Conservation (phyloP, 768 basidiomycete genomes). For the Termitomyces sp. region DNA sequence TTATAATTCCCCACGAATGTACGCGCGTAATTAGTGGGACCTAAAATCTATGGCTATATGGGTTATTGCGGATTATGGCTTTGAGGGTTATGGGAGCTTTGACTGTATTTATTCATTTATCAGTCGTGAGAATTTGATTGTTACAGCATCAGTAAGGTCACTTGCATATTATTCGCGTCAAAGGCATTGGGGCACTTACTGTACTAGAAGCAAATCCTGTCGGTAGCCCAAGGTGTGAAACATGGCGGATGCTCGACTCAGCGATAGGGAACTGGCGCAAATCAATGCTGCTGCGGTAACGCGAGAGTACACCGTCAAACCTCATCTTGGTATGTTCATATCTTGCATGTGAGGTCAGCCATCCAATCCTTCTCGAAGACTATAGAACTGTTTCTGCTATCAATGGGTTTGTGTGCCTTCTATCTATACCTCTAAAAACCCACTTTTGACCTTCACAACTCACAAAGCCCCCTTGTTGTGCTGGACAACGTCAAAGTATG, state of each 20-base stretch:
- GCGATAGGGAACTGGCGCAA: conserved; percentile 67
- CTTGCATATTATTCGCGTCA: neutral
- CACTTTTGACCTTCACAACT: conserved; percentile 6
- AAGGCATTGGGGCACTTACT: neutral
- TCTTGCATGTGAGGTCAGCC: conserved; percentile 8
- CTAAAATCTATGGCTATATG: no score
- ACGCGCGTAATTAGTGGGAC: no score
- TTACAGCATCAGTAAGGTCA: neutral
- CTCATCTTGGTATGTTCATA: conserved; percentile 71
- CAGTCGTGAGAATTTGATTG: conserved; percentile 14
- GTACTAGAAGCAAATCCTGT: neutral
- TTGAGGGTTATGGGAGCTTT: no score
- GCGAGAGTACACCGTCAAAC: conserved; percentile 82
- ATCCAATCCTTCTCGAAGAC: conserved; percentile 44
- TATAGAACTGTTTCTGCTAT: conserved; percentile 98
- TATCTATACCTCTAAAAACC: conserved; percentile 1
- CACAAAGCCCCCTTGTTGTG: conserved; percentile 81
- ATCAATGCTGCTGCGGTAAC: conserved; percentile 90
- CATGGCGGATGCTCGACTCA: conserved; percentile 58
- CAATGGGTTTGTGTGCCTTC: conserved; percentile 61
- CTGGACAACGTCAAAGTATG: conserved; percentile 96
- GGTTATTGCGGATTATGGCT: no score
- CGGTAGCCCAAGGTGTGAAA: neutral
- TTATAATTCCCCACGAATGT: no score
- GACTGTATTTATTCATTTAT: neutral